Evolutionary conservation across 2,329 filamentous ascomycete species (phyloP).

Genomic region (Aspergillus novoparasiticus): DNA sequence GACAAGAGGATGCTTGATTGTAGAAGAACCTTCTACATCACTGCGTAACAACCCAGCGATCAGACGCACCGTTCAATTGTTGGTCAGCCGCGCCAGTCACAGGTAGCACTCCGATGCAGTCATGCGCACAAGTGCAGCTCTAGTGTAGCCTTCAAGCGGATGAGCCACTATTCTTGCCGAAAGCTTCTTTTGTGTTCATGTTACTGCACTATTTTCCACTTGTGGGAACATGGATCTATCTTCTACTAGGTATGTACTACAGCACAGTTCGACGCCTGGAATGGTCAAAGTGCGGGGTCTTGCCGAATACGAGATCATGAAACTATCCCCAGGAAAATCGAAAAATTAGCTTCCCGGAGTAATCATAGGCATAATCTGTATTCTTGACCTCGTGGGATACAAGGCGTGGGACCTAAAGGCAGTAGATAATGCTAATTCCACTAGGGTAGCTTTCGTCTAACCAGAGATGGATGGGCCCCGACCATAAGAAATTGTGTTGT

Average conservation of each 20-base stretch:
- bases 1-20: neutral
- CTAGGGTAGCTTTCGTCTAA: neutral
- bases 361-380: neutral
- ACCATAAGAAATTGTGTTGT: neutral
- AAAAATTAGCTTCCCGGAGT: neutral
- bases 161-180: neutral
- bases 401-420: neutral
- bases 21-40: neutral
- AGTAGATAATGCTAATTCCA: conserved; percentile 1
- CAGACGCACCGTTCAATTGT: neutral
- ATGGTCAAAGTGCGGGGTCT: neutral
- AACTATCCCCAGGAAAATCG: neutral
- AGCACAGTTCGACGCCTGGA: neutral
- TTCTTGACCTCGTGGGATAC: neutral
- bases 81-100: conserved; percentile 2
- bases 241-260: neutral
- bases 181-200: neutral
- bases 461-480: neutral
- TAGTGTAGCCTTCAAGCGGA: neutral
- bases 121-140: conserved; percentile 2
- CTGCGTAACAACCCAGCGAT: neutral
- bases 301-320: neutral
- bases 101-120: neutral
- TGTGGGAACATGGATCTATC: neutral
- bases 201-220: neutral